Evolutionary conservation across 2,329 filamentous ascomycete genomes (phyloP), one percentile per base, ranked within the genome.

Genomic region (Sodiomyces alkalinus): DNA sequence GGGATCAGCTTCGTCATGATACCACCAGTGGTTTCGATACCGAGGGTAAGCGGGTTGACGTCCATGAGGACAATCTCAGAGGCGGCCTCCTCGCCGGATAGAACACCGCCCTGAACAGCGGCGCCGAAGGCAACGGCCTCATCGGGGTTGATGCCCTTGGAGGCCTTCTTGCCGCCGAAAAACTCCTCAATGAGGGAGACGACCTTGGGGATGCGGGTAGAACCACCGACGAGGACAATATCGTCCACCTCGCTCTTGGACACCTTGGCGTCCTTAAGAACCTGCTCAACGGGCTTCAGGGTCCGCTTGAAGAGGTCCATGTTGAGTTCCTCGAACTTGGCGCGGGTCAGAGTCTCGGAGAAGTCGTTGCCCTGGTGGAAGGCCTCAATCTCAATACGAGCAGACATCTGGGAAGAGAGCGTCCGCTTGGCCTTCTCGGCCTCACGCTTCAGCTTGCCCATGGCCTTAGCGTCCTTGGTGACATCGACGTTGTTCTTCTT

Each of bases 291-390:
- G 33, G 90, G 87, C 75, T 94, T 93, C 42, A 96, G 74, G 33
- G 90, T 96, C 74, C 90, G 92, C 78, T 93, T 93, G 79, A 96
- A 96, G 37, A 96, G 77, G 49, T 96, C 87, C 46, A 86, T 86
- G 80, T 96, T 96, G 47, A 96, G 74, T 64, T 96, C 87, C 65
- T 98, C 90, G 49, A 98, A 96, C 73, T 96, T 96, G 69, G 90
- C 90, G 46, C 87, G 82, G 56, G 87, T 94, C 29, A 98, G 74
- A 38, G 85, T 94, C 75, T 96, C 87, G 27, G 86, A 94, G 70
- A 96, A 93, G 59, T 96, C 90, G 43, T 92, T 78, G 65, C 90
- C 90, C 46, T 92, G 75, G 63, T 82, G 80, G 80, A 98, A 92
- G 43, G 82, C 78, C 60, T 98, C 90, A 41, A 98, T 94, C 64